Percentiles rank a stretch among this genome's conserved stretches.
phyloP scores from a whole-genome alignment of 2,329 filamentous ascomycete species.

The Arthrobotrys megalospora region DNA sequence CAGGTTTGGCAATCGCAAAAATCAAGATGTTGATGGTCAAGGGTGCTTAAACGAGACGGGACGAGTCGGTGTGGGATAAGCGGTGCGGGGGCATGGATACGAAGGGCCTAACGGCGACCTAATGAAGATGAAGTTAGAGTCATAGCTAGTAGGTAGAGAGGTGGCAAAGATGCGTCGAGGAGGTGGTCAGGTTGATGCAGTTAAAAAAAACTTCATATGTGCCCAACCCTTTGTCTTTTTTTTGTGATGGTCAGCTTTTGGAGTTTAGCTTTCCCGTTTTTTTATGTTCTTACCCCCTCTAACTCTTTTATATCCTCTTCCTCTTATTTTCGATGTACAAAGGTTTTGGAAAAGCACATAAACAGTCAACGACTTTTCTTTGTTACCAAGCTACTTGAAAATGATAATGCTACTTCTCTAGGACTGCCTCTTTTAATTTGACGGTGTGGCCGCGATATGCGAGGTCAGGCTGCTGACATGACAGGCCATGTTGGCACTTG shows the following conservation, averaged over 20 bases:
- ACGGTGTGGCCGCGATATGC: conserved; percentile 3
- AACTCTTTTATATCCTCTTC: conserved; percentile 20
- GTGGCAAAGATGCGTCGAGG: conserved; percentile 44
- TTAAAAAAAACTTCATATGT: conserved; percentile 30
- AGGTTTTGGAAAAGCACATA: conserved; percentile 35
- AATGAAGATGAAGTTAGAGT: conserved; percentile 23
- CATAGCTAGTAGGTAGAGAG: conserved; percentile 14
- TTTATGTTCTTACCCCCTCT: conserved; percentile 15
- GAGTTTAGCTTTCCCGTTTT: conserved; percentile 47
- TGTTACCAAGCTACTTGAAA: conserved; percentile 19
- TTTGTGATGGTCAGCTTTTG: conserved; percentile 42
- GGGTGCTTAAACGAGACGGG: conserved; percentile 65
- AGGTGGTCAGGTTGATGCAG: conserved; percentile 22
- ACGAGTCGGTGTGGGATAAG: conserved; percentile 17
- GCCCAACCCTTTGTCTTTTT: conserved; percentile 30
- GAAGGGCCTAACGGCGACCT: conserved; percentile 24
- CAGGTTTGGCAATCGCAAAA: conserved; percentile 92
- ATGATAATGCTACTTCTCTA: conserved; percentile 28
- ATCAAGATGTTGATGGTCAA: conserved; percentile 96
- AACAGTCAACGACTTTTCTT: conserved; percentile 26
- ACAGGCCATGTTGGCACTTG: neutral
- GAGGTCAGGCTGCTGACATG: neutral
- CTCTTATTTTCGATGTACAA: conserved; percentile 34
- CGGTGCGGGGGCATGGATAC: conserved; percentile 2
- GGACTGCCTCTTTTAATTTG: too few relatives aligned